Percentiles rank a stretch among this genome's conserved stretches.
These are phyloP conservation scores for Silene coronaria DNA, from an alignment of 179 eudicot genomes.

Conservation along the genomic window DNA sequence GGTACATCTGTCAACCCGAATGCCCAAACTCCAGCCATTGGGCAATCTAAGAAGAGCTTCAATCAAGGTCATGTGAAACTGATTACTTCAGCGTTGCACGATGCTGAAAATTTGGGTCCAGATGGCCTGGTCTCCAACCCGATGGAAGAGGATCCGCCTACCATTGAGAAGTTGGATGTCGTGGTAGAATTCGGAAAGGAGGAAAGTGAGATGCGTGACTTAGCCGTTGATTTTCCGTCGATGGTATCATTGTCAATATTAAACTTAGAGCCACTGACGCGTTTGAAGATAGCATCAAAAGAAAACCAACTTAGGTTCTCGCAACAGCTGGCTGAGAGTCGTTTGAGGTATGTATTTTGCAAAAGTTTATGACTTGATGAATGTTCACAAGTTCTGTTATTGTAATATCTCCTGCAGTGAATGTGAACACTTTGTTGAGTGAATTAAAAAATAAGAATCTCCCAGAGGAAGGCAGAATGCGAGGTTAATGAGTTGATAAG, in stretches of 20 bases:
- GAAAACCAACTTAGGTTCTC: constrained; percentile 41
- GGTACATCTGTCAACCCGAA: constrained; percentile 33
- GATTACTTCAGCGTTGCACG: constrained; percentile 52
- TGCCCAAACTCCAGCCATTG: constrained; percentile 27
- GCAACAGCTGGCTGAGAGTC: constrained; percentile 45
- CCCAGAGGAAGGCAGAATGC: background rate
- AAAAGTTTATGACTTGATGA: background rate
- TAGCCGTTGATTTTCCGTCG: constrained; percentile 47
- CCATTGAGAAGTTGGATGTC: constrained; percentile 52
- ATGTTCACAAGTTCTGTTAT: background rate
- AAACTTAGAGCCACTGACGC: constrained; percentile 33
- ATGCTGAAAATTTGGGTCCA: constrained; percentile 27
- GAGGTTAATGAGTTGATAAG: background rate
- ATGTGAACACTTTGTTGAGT: background rate
- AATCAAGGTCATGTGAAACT: constrained; percentile 43
- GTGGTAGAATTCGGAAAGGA: constrained; percentile 48
- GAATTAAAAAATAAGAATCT: background rate
- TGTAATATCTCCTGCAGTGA: background rate
- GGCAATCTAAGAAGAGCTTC: constrained; percentile 38
- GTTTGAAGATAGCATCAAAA: constrained; percentile 25
- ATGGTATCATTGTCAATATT: constrained; percentile 45
- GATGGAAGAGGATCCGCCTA: constrained; percentile 37
- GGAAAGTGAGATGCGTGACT: constrained; percentile 24
- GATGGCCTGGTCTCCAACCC: constrained; percentile 29
- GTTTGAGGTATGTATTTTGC: constrained; percentile 54